phyloP scores from a whole-genome alignment of 176 grass and related monocot genomes.

The Rhynchospora breviuscula region DNA sequence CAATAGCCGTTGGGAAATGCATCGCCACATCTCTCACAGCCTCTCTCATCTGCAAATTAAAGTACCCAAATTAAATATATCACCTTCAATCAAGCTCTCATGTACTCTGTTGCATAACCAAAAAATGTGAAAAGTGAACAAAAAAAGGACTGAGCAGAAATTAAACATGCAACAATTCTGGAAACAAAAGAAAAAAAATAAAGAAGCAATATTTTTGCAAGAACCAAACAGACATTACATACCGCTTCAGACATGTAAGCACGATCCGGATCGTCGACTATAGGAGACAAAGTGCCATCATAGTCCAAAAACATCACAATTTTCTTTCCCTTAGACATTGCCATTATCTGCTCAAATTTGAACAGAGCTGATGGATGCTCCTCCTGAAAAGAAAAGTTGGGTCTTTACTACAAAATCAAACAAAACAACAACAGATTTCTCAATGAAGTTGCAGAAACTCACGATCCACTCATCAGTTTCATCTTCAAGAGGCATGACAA shows the following conservation, averaged over 20 bases:
- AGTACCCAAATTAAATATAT: neutral
- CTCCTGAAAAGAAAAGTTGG: constrained; percentile 27
- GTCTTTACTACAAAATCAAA: neutral
- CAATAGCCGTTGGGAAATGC: constrained; percentile 82
- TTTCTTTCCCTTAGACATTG: constrained; percentile 56
- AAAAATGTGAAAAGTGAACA: neutral
- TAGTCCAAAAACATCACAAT: constrained; percentile 95
- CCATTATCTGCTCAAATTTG: constrained; percentile 40
- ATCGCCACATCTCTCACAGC: constrained; percentile 70
- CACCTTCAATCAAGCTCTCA: neutral
- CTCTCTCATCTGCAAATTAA: constrained; percentile 59
- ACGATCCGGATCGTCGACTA: constrained; percentile 72
- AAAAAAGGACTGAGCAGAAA: neutral
- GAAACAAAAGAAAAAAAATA: neutral
- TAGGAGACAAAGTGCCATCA: constrained; percentile 92
- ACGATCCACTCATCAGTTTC: constrained; percentile 50
- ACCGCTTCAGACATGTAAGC: constrained; percentile 78
- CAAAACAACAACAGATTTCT: neutral
- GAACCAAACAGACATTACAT: no score
- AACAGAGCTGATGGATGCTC: constrained; percentile 70
- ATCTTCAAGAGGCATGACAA: constrained; percentile 17
- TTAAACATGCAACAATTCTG: neutral
- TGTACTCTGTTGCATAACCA: neutral
- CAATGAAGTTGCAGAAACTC: neutral
- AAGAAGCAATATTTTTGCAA: neutral